These are phyloP conservation scores for Coniosporium apollinis DNA, from an alignment of 495 filamentous ascomycete species.

Conservation along the genomic window DNA sequence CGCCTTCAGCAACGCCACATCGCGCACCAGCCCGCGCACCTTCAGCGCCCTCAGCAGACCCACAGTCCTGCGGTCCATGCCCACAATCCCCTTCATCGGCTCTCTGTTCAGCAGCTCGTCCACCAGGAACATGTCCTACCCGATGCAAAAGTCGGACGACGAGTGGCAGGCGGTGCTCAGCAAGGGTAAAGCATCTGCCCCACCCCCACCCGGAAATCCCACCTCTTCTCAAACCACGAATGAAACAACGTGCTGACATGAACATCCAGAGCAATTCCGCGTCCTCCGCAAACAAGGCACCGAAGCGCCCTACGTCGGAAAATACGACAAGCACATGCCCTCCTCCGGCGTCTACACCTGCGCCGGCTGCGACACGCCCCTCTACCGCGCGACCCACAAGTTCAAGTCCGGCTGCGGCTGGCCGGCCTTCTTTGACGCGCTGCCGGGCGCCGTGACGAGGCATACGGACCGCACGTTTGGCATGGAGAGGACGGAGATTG, in stretches of 20 bases:
- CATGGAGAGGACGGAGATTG: constrained; percentile 82
- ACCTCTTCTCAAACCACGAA: not conserved
- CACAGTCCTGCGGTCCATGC: constrained; percentile 37
- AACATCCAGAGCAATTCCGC: constrained; percentile 68
- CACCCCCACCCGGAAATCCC: not conserved
- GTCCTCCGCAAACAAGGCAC: constrained; percentile 84
- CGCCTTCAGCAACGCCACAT: constrained; percentile 22
- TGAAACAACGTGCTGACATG: not conserved
- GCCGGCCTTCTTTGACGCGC: constrained; percentile 91
- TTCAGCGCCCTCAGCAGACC: constrained; percentile 19
- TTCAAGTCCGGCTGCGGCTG: constrained; percentile 94
- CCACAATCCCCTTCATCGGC: constrained; percentile 58
- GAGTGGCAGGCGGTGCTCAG: constrained; percentile 80
- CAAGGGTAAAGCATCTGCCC: constrained; percentile 35
- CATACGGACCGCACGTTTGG: constrained; percentile 62
- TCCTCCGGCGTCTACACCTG: constrained; percentile 62
- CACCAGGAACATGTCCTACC: constrained; percentile 52
- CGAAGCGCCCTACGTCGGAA: constrained; percentile 59
- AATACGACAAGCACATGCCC: constrained; percentile 78
- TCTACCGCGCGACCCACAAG: constrained; percentile 82
- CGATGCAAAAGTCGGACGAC: constrained; percentile 58
- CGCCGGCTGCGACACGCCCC: constrained; percentile 67
- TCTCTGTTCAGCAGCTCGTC: constrained; percentile 54
- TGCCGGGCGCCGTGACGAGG: constrained; percentile 73
- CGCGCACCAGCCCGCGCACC: constrained; percentile 11